phyloP scores from a whole-genome alignment of 73 alveolate genomes.

The Paramecium caudatum region DNA sequence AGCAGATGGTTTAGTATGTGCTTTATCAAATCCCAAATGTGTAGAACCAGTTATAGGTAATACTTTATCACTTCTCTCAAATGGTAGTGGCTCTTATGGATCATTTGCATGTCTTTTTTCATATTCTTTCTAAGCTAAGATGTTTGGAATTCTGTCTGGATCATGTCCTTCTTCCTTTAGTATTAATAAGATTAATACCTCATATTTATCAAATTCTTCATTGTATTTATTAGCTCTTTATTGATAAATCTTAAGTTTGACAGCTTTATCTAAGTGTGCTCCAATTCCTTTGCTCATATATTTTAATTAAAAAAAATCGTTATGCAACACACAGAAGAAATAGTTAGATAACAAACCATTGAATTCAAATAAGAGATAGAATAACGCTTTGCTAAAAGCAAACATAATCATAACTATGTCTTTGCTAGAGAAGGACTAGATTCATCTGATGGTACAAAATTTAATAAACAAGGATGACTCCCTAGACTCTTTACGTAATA shows the following conservation, averaged over 20 bases:
- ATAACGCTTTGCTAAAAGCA: slow-evolving; percentile 14
- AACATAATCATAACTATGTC: slow-evolving; percentile 41
- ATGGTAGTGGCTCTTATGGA: slow-evolving; percentile 68
- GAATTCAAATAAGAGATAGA: slow-evolving; percentile 50
- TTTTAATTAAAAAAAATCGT: slow-evolving; percentile 12
- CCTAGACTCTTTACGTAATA: slow-evolving; percentile 31
- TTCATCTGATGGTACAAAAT: neutral
- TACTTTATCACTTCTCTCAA: slow-evolving; percentile 72
- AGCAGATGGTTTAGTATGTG: slow-evolving; percentile 71
- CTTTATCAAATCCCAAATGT: slow-evolving; percentile 76
- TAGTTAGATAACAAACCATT: slow-evolving; percentile 31
- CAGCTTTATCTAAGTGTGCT: slow-evolving; percentile 67
- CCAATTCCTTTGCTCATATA: slow-evolving; percentile 75
- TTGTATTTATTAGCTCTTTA: slow-evolving; percentile 73
- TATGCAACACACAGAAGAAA: no score
- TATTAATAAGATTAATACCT: neutral
- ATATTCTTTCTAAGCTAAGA: slow-evolving; percentile 60
- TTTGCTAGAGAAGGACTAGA: slow-evolving; percentile 11
- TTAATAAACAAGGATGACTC: neutral
- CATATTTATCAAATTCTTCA: slow-evolving; percentile 73
- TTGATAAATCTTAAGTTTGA: slow-evolving; percentile 64
- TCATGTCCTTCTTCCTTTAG: slow-evolving; percentile 74
- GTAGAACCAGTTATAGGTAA: slow-evolving; percentile 73
- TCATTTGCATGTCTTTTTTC: slow-evolving; percentile 72
- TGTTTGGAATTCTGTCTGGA: slow-evolving; percentile 68